Percentiles rank a stretch among this genome's conserved stretches.
Evolutionary conservation across 371 early-diverging fungal genomes (phyloP).

Genomic region (Umbelopsis sp.): DNA sequence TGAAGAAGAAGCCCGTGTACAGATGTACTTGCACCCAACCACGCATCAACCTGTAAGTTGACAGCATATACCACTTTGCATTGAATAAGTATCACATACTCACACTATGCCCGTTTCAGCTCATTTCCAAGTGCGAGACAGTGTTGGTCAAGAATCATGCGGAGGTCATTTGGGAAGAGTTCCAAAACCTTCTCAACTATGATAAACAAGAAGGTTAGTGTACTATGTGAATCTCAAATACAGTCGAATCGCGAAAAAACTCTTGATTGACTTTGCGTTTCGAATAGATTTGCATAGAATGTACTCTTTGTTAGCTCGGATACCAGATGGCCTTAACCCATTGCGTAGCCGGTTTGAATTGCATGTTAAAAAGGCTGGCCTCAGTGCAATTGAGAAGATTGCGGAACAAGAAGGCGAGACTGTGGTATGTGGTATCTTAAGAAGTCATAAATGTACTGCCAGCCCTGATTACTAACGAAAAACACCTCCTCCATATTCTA

Average conservation of each 20-base stretch:
- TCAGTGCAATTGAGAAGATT: constrained; percentile 82
- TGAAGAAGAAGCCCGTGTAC: constrained; percentile 90
- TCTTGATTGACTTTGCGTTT: background rate
- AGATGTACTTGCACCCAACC: constrained; percentile 83
- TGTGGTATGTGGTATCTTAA: constrained; percentile 32
- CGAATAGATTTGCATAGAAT: constrained; percentile 79
- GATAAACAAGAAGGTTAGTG: constrained; percentile 76
- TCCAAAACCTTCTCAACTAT: constrained; percentile 81
- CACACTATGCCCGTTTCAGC: constrained; percentile 24
- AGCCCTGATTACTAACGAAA: background rate
- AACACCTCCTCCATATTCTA: constrained; percentile 17
- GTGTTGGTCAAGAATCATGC: constrained; percentile 86
- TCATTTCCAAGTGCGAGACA: constrained; percentile 79
- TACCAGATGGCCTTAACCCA: constrained; percentile 81
- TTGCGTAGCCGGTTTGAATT: constrained; percentile 80
- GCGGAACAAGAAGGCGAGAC: constrained; percentile 61
- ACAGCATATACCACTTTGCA: background rate
- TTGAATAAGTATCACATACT: background rate
- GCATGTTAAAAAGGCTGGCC: constrained; percentile 85
- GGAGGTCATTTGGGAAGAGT: constrained; percentile 83
- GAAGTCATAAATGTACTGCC: background rate
- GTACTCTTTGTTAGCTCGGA: constrained; percentile 80
- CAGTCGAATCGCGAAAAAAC: background rate
- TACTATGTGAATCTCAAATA: background rate
- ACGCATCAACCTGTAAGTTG: constrained; percentile 68